These are phyloP conservation scores for Leccinum longicurvipes DNA, from an alignment of 768 basidiomycete genomes.

Conservation along the genomic window DNA sequence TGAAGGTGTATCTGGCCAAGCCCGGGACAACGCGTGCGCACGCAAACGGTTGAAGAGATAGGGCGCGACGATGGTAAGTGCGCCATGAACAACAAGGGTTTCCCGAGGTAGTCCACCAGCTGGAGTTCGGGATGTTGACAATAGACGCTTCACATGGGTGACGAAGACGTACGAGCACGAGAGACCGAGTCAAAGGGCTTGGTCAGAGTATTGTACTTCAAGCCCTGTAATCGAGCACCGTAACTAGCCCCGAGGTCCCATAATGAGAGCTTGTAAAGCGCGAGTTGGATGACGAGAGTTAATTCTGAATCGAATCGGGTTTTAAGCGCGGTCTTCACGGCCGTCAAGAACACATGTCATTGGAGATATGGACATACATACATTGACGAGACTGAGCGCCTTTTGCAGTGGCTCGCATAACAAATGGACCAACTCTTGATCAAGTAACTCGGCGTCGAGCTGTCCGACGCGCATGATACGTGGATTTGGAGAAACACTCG, in stretches of 20 bases:
- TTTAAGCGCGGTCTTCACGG: slow-evolving; percentile 51
- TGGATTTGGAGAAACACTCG: slow-evolving; percentile 30
- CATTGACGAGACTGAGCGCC: slow-evolving; percentile 65
- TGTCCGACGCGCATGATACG: slow-evolving; percentile 82
- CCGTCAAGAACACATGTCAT: slow-evolving; percentile 14
- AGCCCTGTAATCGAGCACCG: slow-evolving; percentile 78
- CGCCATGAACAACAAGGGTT: slow-evolving; percentile 62
- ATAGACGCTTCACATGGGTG: not conserved
- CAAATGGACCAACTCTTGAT: slow-evolving; percentile 80
- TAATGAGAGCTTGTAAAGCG: slow-evolving; percentile 77
- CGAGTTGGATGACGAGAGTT: slow-evolving; percentile 60
- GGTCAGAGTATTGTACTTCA: slow-evolving; percentile 50
- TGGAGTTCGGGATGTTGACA: slow-evolving; percentile 24
- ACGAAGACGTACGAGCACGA: slow-evolving; percentile 23
- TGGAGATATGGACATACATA: slow-evolving; percentile 35
- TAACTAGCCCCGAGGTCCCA: slow-evolving; percentile 82
- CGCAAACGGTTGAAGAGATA: slow-evolving; percentile 78
- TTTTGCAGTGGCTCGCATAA: slow-evolving; percentile 79
- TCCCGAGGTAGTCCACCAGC: slow-evolving; percentile 65
- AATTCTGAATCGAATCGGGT: slow-evolving; percentile 74
- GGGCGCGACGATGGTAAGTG: slow-evolving; percentile 70
- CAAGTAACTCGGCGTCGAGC: slow-evolving; percentile 87
- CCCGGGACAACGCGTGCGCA: slow-evolving; percentile 68
- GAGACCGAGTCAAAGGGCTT: slow-evolving; percentile 1
- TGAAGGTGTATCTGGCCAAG: slow-evolving; percentile 91